A percentile compares a stretch with the other conserved stretches of the same genome.
Conservation (phyloP, 768 basidiomycete species). For the Leccinum barrowsii region DNA sequence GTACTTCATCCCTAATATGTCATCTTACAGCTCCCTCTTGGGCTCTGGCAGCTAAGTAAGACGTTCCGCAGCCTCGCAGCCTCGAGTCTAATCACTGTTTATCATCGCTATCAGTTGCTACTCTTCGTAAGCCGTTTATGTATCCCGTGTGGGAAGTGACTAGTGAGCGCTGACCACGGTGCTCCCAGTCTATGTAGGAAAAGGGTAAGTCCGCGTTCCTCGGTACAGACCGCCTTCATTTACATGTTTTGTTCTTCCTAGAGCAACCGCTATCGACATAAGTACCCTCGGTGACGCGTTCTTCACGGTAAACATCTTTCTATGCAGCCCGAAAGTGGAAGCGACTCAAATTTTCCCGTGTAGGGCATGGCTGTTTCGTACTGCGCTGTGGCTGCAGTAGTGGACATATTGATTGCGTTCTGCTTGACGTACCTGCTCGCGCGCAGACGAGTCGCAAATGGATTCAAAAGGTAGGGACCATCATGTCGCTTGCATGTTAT, state of each 20-base stretch:
- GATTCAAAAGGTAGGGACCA: neutral
- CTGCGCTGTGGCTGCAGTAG: neutral
- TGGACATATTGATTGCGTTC: conserved; percentile 1
- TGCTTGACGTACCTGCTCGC: conserved; percentile 2
- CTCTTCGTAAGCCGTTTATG: neutral
- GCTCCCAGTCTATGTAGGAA: neutral
- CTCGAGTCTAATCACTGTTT: neutral
- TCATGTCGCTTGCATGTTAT: neutral
- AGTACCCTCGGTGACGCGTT: neutral
- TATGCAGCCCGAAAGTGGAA: neutral
- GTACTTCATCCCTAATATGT: neutral
- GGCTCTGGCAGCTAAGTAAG: conserved; percentile 3
- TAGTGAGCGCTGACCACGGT: neutral
- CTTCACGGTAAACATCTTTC: neutral
- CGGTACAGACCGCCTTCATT: neutral
- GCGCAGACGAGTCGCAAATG: neutral
- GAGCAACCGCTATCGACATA: neutral
- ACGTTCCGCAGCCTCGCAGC: neutral
- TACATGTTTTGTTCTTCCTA: neutral
- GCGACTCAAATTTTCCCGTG: neutral
- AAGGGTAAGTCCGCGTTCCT: neutral
- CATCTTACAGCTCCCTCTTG: neutral
- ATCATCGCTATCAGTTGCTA: neutral
- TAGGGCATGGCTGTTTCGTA: conserved; percentile 1
- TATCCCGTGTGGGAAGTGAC: neutral